Percentiles rank a stretch among this genome's conserved stretches.
Evolutionary conservation across 192 early-diverging fungal genomes (phyloP).

Genomic region (Lobulomyces angularis): DNA sequence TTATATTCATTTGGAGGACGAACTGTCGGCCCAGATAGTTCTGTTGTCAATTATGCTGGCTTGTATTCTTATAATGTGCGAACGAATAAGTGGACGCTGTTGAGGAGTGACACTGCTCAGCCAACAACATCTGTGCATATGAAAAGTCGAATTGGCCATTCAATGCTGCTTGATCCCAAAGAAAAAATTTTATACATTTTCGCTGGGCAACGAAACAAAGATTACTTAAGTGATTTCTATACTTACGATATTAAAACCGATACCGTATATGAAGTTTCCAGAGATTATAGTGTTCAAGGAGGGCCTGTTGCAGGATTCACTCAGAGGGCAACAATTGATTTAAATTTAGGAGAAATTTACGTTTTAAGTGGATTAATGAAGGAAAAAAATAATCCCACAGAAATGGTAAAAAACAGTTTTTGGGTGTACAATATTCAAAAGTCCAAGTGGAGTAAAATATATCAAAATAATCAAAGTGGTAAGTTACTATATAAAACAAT

Average conservation of each 20-base stretch:
- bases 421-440: constrained; percentile 59
- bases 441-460: constrained; percentile 52
- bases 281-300: constrained; percentile 58
- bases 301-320: constrained; percentile 75
- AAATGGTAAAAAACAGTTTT: constrained; percentile 59
- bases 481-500: constrained; percentile 3
- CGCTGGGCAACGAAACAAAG: constrained; percentile 76
- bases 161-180: constrained; percentile 70
- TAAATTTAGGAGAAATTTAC: constrained; percentile 67
- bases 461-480: constrained; percentile 50
- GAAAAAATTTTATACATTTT: constrained; percentile 72
- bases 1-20: constrained; percentile 91
- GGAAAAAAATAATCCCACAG: constrained; percentile 38
- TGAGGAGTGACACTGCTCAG: constrained; percentile 50
- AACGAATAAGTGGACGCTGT: constrained; percentile 54
- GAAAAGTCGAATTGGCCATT: constrained; percentile 79
- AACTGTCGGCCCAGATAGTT: constrained; percentile 44
- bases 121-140: constrained; percentile 43
- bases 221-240: constrained; percentile 67
- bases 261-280: constrained; percentile 61
- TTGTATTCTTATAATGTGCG: constrained; percentile 70
- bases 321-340: constrained; percentile 72
- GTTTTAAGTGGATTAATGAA: constrained; percentile 63
- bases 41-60: constrained; percentile 68
- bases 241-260: constrained; percentile 72